Conservation (phyloP, 495 filamentous ascomycete species). For the Extremus antarcticus region DNA sequence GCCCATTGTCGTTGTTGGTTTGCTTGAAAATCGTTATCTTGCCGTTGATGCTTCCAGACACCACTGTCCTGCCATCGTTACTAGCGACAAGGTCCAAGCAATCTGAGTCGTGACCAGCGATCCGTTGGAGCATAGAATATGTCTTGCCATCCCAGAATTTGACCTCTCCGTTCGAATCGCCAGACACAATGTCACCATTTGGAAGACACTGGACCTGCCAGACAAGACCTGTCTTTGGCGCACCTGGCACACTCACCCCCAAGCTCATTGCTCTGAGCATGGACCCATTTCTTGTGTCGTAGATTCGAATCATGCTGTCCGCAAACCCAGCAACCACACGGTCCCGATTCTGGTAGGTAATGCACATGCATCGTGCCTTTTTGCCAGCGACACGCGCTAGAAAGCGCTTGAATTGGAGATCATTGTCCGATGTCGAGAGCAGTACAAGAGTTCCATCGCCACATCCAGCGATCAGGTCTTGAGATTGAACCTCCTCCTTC, state of each 20-base stretch:
- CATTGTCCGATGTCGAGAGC: slow-evolving; percentile 71
- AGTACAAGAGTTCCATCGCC: slow-evolving; percentile 83
- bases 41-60: slow-evolving; percentile 86
- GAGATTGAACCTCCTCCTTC: slow-evolving; percentile 37
- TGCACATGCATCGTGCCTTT: slow-evolving; percentile 74
- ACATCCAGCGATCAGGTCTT: slow-evolving; percentile 79
- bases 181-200: slow-evolving; percentile 84
- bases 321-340: slow-evolving; percentile 81
- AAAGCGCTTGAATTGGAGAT: slow-evolving; percentile 59
- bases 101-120: slow-evolving; percentile 82
- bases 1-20: slow-evolving; percentile 46
- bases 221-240: slow-evolving; percentile 74
- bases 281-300: slow-evolving; percentile 68
- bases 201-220: slow-evolving; percentile 84
- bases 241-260: slow-evolving; percentile 61
- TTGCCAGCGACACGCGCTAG: slow-evolving; percentile 65
- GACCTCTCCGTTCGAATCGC: slow-evolving; percentile 86
- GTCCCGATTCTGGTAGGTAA: slow-evolving; percentile 75
- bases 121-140: slow-evolving; percentile 72
- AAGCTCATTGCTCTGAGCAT: slow-evolving; percentile 71
- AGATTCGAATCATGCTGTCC: slow-evolving; percentile 82
- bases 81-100: slow-evolving; percentile 72
- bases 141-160: slow-evolving; percentile 89
- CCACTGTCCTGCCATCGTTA: slow-evolving; percentile 68
- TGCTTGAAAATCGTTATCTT: slow-evolving; percentile 68